Evolutionary conservation across 257 asterid genomes (phyloP).

Genomic region (Cruciata laevipes): DNA sequence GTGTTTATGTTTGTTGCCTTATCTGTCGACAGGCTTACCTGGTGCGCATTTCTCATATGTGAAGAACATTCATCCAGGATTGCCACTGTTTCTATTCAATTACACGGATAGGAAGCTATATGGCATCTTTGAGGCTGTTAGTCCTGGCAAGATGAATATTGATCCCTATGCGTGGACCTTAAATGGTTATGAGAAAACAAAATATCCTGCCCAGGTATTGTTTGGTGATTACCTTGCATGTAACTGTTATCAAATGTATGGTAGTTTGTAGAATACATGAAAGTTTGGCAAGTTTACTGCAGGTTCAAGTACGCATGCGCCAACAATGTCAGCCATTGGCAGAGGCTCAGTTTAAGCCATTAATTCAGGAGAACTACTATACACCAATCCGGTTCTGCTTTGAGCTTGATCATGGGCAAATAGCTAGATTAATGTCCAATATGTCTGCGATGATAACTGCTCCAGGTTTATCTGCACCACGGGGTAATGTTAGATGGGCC

Average conservation of each 20-base stretch:
- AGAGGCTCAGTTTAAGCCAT: slow-evolving; percentile 61
- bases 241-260: slow-evolving; percentile 3
- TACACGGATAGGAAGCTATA: background rate
- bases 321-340: slow-evolving; percentile 45
- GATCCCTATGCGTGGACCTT: slow-evolving; percentile 86
- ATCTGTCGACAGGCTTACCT: slow-evolving; percentile 28
- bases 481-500: background rate
- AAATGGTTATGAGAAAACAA: slow-evolving; percentile 64
- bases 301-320: slow-evolving; percentile 25
- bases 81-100: background rate
- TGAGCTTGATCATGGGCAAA: slow-evolving; percentile 59
- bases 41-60: background rate
- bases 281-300: slow-evolving; percentile 17
- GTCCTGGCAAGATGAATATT: slow-evolving; percentile 61
- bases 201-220: slow-evolving; percentile 77
- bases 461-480: slow-evolving; percentile 23
- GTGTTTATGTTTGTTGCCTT: background rate
- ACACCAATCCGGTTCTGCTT: slow-evolving; percentile 53
- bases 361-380: slow-evolving; percentile 67
- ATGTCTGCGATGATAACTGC: slow-evolving; percentile 41
- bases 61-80: background rate
- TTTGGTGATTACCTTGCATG: slow-evolving; percentile 4
- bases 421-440: slow-evolving; percentile 24
- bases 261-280: slow-evolving; percentile 1
- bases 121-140: slow-evolving; percentile 54